Base-by-base conservation (phyloP, 306 rosid genomes). In the Cotoneaster glaucophyllus region DNA sequence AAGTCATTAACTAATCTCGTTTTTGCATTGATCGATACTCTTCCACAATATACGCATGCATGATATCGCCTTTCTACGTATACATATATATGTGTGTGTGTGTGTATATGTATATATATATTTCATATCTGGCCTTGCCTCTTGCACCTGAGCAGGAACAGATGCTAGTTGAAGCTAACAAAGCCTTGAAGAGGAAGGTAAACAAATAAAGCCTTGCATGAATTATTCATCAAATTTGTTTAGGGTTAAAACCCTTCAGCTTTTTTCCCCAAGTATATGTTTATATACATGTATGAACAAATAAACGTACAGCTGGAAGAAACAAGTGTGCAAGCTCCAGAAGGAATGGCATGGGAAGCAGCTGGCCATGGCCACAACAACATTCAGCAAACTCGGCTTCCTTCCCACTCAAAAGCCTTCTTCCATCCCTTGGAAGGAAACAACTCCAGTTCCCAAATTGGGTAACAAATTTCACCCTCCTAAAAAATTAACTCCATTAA, bases 101-200 rank as follows among this genome's bases (percentile, higher is more conserved):
- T n/a, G n/a, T n/a, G n/a, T 4, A 59, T 66, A 64, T 3, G 3
- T 29, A 4, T 4, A 31, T 1, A 2, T 8, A 2, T 8, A 10
- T 48, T 18, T 48, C 8, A 7, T 50, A 17, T 10, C 32, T 15
- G 72, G 28, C 21, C 28, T 13, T 29, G 37, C 53, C 3, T 79
- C 25, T n/a, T 57, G 19, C 34, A 65, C 6, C 63, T 31, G 45
- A 3, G 86, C 96, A 93, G 98, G 96, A 93, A 75, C 80, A 71
- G 28, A 61, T 78, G 78, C 91, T 91, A n/a, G 87, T 80, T 71
- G 90, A 91, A 83, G 86, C 90, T 44, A 91, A 89, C 77, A 81
- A 64, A 54, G 84, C 69, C 13, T 64, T 93, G 45, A 84, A 87
- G 79, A 86, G 64, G 64, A 84, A 89, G 98, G 98, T 93, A 25